phyloP scores from a whole-genome alignment of 1,284 basidiomycete species.

The Porogramme epimiltina region DNA sequence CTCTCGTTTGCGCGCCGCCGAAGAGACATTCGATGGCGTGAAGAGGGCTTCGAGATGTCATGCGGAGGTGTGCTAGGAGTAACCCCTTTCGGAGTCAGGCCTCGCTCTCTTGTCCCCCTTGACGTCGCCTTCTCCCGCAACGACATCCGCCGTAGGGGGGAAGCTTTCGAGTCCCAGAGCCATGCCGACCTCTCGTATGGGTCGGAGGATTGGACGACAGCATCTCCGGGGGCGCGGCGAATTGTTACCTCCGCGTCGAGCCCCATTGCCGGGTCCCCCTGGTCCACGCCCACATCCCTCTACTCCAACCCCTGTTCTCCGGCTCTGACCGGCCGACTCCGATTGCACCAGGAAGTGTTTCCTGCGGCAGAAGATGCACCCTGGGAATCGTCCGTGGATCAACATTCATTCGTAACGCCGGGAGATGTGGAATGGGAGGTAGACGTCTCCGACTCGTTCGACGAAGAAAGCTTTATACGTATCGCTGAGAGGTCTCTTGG shows the following conservation, averaged over 20 bases:
- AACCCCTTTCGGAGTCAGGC: conserved; percentile 10
- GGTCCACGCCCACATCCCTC: background rate
- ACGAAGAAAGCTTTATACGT: conserved; percentile 26
- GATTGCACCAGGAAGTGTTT: too few species aligned
- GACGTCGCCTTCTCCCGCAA: conserved; percentile 19
- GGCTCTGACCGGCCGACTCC: too few species aligned
- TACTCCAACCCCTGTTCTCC: conserved; percentile 4
- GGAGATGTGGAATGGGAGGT: background rate
- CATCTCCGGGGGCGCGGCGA: too few species aligned
- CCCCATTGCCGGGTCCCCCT: background rate
- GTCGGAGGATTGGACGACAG: too few species aligned
- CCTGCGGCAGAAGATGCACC: too few species aligned
- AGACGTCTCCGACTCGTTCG: conserved; percentile 13
- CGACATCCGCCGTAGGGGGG: conserved; percentile 21
- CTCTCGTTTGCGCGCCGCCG: conserved; percentile 18
- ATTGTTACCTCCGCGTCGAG: background rate
- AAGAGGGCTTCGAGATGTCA: conserved; percentile 25
- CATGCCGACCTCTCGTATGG: too few species aligned
- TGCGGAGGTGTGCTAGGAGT: background rate
- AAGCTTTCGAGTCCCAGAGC: conserved; percentile 11
- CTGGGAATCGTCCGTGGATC: background rate
- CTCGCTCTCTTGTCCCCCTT: conserved; percentile 20
- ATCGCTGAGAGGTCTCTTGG: conserved; percentile 20
- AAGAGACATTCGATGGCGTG: conserved; percentile 22
- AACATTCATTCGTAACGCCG: background rate